These are phyloP conservation scores for Daldinia concentrica DNA, from an alignment of 495 filamentous ascomycete genomes.

Conservation along the genomic window DNA sequence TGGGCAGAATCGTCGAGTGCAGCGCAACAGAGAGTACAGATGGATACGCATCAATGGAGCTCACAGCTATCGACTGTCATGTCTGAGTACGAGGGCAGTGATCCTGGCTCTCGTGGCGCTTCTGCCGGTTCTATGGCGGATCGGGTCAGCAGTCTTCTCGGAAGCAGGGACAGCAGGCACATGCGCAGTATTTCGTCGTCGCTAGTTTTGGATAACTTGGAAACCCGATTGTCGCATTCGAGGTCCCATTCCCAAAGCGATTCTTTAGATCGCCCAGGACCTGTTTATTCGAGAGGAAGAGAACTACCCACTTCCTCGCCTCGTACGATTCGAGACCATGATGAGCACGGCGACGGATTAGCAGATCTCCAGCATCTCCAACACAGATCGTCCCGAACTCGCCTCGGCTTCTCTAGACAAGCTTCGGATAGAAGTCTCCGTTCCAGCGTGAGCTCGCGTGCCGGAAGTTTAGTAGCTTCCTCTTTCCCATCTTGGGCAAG, in stretches of 20 bases:
- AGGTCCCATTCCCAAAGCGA: constrained; percentile 52
- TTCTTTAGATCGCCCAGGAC: constrained; percentile 51
- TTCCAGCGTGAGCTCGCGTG: constrained; percentile 57
- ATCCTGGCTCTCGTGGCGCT: constrained; percentile 52
- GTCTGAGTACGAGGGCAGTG: constrained; percentile 68
- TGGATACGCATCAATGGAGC: constrained; percentile 69
- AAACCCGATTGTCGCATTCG: constrained; percentile 46
- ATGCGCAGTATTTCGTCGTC: constrained; percentile 65
- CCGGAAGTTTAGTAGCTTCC: constrained; percentile 62
- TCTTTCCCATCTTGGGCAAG: constrained; percentile 73
- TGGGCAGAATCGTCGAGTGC: constrained; percentile 33
- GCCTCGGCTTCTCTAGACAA: constrained; percentile 55
- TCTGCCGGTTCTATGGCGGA: constrained; percentile 53
- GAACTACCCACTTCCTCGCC: constrained; percentile 38
- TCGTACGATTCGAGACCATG: constrained; percentile 58
- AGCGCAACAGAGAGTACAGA: constrained; percentile 34
- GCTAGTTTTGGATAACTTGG: constrained; percentile 47
- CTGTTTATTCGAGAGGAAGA: constrained; percentile 48
- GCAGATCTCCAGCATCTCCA: constrained; percentile 58
- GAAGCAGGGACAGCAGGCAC: constrained; percentile 57
- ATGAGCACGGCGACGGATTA: constrained; percentile 65
- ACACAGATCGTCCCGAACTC: constrained; percentile 56
- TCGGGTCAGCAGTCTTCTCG: constrained; percentile 52
- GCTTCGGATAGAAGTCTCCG: constrained; percentile 59
- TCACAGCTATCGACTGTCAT: constrained; percentile 78